Conservation (phyloP, 208 protist species). For the Endotrypanum monterogeii region DNA sequence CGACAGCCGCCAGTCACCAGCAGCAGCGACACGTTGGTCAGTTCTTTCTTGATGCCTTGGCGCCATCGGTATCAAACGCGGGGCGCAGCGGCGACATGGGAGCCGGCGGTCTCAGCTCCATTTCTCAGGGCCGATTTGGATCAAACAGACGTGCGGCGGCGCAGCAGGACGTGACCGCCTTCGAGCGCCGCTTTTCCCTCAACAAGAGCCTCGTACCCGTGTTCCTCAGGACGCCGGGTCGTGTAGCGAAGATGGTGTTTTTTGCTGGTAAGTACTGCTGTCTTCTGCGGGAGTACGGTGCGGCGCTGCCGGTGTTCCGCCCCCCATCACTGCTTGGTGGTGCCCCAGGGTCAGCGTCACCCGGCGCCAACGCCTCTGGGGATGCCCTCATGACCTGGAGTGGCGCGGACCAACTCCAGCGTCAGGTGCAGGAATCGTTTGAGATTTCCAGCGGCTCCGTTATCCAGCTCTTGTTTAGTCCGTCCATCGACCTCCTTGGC, state of each 20-base stretch:
- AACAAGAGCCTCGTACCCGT: conserved; percentile 82
- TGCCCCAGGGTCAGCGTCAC: background rate
- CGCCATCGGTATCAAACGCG: conserved; percentile 1
- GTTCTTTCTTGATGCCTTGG: conserved; percentile 29
- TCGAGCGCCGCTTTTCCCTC: conserved; percentile 85
- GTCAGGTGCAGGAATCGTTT: conserved; percentile 78
- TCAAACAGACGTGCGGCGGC: conserved; percentile 11
- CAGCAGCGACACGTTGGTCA: conserved; percentile 33
- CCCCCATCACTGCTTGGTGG: background rate
- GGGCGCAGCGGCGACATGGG: conserved; percentile 2
- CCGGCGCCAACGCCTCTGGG: background rate
- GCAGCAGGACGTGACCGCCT: conserved; percentile 41
- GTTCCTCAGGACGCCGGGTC: conserved; percentile 60
- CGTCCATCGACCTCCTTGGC: conserved; percentile 74
- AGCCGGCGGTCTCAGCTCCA: conserved; percentile 1
- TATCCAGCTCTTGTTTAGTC: conserved; percentile 74
- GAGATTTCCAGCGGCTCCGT: conserved; percentile 73
- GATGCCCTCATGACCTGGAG: conserved; percentile 62
- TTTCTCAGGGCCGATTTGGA: conserved; percentile 16
- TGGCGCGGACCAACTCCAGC: conserved; percentile 66
- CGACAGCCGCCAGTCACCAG: conserved; percentile 18
- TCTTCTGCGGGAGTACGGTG: conserved; percentile 77
- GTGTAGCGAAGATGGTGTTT: conserved; percentile 83
- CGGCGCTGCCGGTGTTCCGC: conserved; percentile 55
- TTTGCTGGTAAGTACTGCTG: conserved; percentile 89